These are phyloP conservation scores for Komagataella mondaviorum DNA, from an alignment of 805 yeast genomes.

Conservation along the genomic window DNA sequence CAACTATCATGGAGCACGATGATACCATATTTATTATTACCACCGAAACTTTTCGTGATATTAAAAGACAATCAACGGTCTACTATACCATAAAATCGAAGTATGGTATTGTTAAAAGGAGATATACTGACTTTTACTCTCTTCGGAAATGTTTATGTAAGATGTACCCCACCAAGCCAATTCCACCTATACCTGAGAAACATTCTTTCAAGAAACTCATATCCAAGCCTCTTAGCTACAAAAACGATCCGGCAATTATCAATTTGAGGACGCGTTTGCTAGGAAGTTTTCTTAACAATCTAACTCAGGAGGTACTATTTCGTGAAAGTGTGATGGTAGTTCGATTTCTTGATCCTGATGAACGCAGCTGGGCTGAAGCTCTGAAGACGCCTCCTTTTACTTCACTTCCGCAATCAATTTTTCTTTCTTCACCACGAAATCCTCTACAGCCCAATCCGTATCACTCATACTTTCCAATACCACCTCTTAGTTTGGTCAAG, in stretches of 20 bases:
- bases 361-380: slow-evolving; percentile 36
- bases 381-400: slow-evolving; percentile 20
- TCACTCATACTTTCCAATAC: slow-evolving; percentile 31
- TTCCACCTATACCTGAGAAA: slow-evolving; percentile 93
- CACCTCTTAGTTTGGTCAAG: slow-evolving; percentile 16
- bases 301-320: slow-evolving; percentile 21
- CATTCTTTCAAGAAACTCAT: slow-evolving; percentile 33
- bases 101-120: slow-evolving; percentile 31
- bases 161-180: slow-evolving; percentile 72
- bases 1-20: not conserved
- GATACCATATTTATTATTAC: slow-evolving; percentile 4
- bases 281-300: slow-evolving; percentile 26
- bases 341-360: slow-evolving; percentile 38
- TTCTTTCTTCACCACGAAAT: slow-evolving; percentile 34
- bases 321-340: slow-evolving; percentile 22
- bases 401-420: slow-evolving; percentile 30
- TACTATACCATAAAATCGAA: slow-evolving; percentile 18
- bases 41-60: slow-evolving; percentile 12
- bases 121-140: slow-evolving; percentile 88
- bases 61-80: slow-evolving; percentile 15
- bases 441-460: slow-evolving; percentile 43
- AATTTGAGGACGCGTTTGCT: slow-evolving; percentile 34
- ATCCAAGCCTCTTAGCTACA: slow-evolving; percentile 17
- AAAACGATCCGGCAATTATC: slow-evolving; percentile 19
- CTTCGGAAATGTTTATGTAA: slow-evolving; percentile 56